Evolutionary conservation across 2,329 filamentous ascomycete species (phyloP), one percentile per base, ranked within the genome.

Genomic region (Ilyonectria destructans): DNA sequence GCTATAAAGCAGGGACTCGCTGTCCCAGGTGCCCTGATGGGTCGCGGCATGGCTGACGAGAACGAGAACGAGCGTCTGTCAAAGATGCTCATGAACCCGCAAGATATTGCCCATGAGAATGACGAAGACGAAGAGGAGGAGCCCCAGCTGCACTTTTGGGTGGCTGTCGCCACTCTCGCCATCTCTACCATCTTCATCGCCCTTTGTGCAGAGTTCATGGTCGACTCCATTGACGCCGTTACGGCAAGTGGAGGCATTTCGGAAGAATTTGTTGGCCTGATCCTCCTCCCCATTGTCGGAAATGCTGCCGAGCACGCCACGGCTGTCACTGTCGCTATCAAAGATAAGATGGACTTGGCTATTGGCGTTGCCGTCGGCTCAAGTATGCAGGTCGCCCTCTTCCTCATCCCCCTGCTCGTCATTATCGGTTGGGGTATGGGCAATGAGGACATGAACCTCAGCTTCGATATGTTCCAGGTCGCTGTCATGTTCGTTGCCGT

Each of bases 381-480:
- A 12, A 93, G 91, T 74, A 95, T 96, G 81, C 93, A 95, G 80
- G 93, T 95, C 55, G 90, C 93, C 1, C 86, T 95, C 31, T 94
- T 95, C 79, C 86, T 95, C 58, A 94, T 93, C 9, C 93, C 93
- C 0, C 83, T 95, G 12, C 87, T 95, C 35, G 91, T 95, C 64
- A 87, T 95, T 43, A 89, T 95, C 40, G 93, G 93, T 62, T 96
- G 93, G 93, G 90, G 90, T 70, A 90, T 95, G 87, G 88, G 83
- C 43, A 80, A 88, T 69, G 90, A 91, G 69, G 86, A 90, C 1
- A 96, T 96, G 93, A 93, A 91, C 21, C 87, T 97, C 6, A 92
- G 92, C 79, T 96, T 97, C 78, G 94, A 97, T 77, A 91, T 91
- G 1, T 98, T 98, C 85, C 94, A 97, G 82, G 91, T 97, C 15